A percentile compares a stretch with the other conserved stretches of the same genome.
These are phyloP conservation scores for Carex myosuroides DNA, from an alignment of 176 grass and related monocot species.

Conservation along the genomic window DNA sequence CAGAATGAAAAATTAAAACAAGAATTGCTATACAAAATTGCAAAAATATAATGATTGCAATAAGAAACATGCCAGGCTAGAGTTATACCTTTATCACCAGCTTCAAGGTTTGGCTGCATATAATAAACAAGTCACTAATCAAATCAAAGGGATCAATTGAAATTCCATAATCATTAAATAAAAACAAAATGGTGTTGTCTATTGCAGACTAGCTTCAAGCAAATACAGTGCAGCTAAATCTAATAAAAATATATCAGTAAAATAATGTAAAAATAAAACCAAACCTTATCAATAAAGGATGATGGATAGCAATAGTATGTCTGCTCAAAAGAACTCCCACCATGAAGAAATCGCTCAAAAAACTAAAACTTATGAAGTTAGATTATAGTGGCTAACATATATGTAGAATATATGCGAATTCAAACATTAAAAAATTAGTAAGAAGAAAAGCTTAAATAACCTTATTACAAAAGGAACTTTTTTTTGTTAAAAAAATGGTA, in stretches of 20 bases:
- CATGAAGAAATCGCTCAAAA: slow-evolving; percentile 46
- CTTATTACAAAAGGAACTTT: background rate
- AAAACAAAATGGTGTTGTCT: slow-evolving; percentile 6
- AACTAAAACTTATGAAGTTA: slow-evolving; percentile 29
- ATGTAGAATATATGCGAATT: background rate
- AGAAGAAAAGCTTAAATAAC: background rate
- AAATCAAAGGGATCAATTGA: slow-evolving; percentile 18
- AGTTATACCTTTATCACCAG: slow-evolving; percentile 63
- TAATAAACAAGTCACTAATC: slow-evolving; percentile 22
- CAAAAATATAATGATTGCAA: background rate
- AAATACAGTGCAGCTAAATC: background rate
- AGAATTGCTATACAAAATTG: background rate
- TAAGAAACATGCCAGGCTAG: background rate
- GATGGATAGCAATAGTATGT: slow-evolving; percentile 60
- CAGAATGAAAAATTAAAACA: background rate
- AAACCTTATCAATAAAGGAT: slow-evolving; percentile 89
- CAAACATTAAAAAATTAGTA: background rate
- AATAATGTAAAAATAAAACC: background rate
- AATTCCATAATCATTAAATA: background rate
- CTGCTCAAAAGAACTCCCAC: slow-evolving; percentile 65
- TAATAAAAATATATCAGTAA: background rate
- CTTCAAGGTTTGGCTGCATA: slow-evolving; percentile 75
- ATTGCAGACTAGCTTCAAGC: background rate
- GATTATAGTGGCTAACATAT: background rate
- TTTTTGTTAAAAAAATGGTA: background rate